Evolutionary conservation across 2,329 filamentous ascomycete species (phyloP), one percentile per base, ranked within the genome.

Genomic region (Neopestalotiopsis clavispora): DNA sequence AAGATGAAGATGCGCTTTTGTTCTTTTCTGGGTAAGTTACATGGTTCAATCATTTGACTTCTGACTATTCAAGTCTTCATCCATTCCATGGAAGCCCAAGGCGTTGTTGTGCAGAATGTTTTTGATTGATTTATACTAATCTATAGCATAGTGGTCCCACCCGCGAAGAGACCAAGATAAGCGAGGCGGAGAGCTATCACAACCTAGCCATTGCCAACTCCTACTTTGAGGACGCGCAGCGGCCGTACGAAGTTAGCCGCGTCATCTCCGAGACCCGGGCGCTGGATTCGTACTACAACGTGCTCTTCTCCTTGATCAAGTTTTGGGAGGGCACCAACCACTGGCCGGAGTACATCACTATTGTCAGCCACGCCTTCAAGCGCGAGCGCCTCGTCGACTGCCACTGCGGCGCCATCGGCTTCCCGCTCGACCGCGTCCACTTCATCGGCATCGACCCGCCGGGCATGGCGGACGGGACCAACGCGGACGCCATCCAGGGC

Each of bases 231-330:
- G 74, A 84, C 13, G 65, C 84, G 6, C 67, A 76, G 1, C 60
- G 71, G 14, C 60, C 61, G 2, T 59, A 70, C 2, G 57, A 67
- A 1, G n/a, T 28, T 1, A 17, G 68, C 23, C 83, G 83, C 30
- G 82, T 94, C 20, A 76, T 88, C 0, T 75, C 89, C 2, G 94
- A 97, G 76, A 86, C 90, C 9, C 85, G 87, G 67, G 94, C 95
- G 0, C 89, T 95, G 1, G 95, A 98, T 79, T 95, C 92, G 1
- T 95, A 94, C 76, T 91, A 94, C 77, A 97, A 97, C 77, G 81
- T 97, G 4, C 81, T 97, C 17, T 94, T 95, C 77, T 92, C 91
- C 13, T 83, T 97, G 2, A 74, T 84, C 17, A 76, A 81, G 45
- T 89, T 88, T 75, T 84, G 91, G 71, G 88, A 86, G 69, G 80